These are phyloP conservation scores for Polygonum aviculare DNA, from an alignment of 148 eudicot genomes.

Conservation along the genomic window DNA sequence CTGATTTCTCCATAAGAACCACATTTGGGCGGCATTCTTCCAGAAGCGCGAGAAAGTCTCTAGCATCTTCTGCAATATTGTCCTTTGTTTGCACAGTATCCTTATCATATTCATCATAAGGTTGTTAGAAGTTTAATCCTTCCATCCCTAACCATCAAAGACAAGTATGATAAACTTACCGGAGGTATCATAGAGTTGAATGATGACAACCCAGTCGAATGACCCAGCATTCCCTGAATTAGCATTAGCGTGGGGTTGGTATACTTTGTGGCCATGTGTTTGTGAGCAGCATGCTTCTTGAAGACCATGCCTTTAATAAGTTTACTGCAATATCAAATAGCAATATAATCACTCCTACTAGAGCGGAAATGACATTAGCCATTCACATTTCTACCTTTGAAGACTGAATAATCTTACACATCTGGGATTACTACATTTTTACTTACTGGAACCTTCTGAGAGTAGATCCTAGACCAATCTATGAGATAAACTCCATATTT, in stretches of 20 bases:
- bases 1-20: constrained; percentile 81
- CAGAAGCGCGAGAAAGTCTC: constrained; percentile 36
- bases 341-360: background rate
- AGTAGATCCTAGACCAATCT: too few species aligned
- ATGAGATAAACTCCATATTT: background rate
- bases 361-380: background rate
- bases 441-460: too few species aligned
- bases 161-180: constrained; percentile 27
- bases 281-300: constrained; percentile 97
- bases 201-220: constrained; percentile 64
- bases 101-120: constrained; percentile 31
- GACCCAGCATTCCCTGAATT: constrained; percentile 70
- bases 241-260: constrained; percentile 65
- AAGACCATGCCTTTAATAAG: constrained; percentile 77
- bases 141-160: constrained; percentile 8
- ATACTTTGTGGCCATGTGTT: constrained; percentile 79
- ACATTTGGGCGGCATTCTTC: constrained; percentile 65
- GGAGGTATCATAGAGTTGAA: constrained; percentile 60
- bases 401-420: too few species aligned
- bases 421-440: too few species aligned
- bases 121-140: constrained; percentile 5
- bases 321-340: constrained; percentile 37
- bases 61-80: background rate
- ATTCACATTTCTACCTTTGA: background rate
- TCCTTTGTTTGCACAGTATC: constrained; percentile 20